These are phyloP conservation scores for Gloeophyllum trabeum DNA, from an alignment of 768 basidiomycete genomes.

Conservation along the genomic window DNA sequence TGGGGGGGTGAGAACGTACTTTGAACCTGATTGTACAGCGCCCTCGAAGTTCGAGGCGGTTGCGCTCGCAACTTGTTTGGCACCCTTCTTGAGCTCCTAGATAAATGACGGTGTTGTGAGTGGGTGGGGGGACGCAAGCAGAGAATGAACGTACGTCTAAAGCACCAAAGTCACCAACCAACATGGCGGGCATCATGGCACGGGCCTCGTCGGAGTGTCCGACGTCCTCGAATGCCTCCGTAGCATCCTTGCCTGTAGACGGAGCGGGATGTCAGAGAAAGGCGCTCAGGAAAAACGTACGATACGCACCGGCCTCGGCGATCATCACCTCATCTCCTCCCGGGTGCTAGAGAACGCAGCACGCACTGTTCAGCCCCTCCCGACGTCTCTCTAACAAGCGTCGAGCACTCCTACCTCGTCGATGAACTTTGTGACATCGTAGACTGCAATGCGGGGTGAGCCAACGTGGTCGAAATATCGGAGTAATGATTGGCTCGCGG, in stretches of 20 bases:
- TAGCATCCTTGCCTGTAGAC: conserved; percentile 77
- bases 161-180: conserved; percentile 76
- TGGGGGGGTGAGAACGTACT: conserved; percentile 30
- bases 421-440: conserved; percentile 87
- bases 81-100: conserved; percentile 43
- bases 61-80: conserved; percentile 31
- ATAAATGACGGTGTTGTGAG: conserved; percentile 3
- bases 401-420: conserved; percentile 60
- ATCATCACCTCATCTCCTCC: conserved; percentile 98
- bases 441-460: too few species aligned
- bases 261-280: conserved; percentile 5
- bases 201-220: conserved; percentile 99
- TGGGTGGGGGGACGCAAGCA: conserved; percentile 3
- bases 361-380: background rate
- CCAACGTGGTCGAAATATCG: too few species aligned
- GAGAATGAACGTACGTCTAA: conserved; percentile 34
- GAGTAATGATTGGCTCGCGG: conserved; percentile 6
- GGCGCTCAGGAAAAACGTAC: conserved; percentile 2
- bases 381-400: background rate
- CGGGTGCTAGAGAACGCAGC: conserved; percentile 52
- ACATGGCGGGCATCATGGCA: conserved; percentile 65
- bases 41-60: conserved; percentile 21
- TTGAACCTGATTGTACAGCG: conserved; percentile 59
- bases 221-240: conserved; percentile 98
- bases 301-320: conserved; percentile 70